phyloP scores from a whole-genome alignment of 306 rosid genomes.

The Crotalaria pallida region DNA sequence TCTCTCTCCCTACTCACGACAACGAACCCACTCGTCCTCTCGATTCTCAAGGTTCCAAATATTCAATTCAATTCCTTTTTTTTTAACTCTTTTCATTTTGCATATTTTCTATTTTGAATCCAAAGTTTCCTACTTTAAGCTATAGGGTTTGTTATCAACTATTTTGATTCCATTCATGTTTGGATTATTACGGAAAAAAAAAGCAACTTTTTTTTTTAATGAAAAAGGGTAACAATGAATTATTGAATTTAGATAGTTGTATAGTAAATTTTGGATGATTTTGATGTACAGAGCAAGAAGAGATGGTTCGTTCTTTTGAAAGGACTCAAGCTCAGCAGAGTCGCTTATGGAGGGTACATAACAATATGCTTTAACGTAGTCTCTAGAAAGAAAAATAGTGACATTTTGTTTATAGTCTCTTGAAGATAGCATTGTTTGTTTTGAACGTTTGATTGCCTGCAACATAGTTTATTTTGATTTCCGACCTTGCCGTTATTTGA shows the following conservation, averaged over 20 bases:
- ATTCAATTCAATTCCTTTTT: not conserved
- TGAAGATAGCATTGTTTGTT: too few relatives aligned
- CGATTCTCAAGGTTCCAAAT: constrained; percentile 56
- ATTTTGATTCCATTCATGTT: not conserved
- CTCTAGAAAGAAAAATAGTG: too few relatives aligned
- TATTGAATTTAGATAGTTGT: not conserved
- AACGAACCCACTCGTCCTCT: constrained; percentile 62
- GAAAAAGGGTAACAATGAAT: not conserved
- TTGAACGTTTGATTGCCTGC: too few relatives aligned
- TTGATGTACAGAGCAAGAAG: constrained; percentile 69
- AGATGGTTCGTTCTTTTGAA: constrained; percentile 65
- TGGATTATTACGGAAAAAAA: not conserved
- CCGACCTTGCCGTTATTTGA: too few relatives aligned
- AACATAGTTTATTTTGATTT: too few relatives aligned
- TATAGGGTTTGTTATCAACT: not conserved
- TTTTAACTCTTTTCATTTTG: not conserved
- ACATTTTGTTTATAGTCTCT: too few relatives aligned
- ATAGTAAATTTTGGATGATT: constrained; percentile 5
- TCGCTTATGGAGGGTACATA: constrained; percentile 76
- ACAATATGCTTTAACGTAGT: too few relatives aligned
- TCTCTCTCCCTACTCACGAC: constrained; percentile 66
- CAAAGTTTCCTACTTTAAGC: not conserved
- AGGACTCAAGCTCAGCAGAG: constrained; percentile 55
- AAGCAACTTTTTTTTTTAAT: not conserved
- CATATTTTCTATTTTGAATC: too few relatives aligned